phyloP scores from a whole-genome alignment of 257 asterid species.

The Penstemon barbatus region DNA sequence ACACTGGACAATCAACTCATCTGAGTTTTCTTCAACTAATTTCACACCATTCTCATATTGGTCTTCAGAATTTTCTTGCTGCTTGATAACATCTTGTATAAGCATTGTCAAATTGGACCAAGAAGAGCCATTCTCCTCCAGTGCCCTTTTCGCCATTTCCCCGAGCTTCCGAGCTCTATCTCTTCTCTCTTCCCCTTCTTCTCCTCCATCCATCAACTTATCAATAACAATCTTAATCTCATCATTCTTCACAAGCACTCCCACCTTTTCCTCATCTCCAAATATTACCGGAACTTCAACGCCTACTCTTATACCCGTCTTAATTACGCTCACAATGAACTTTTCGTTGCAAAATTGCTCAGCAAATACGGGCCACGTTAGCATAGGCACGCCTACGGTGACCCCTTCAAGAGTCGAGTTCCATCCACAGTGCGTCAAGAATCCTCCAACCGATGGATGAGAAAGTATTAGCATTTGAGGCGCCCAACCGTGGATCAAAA shows the following conservation, averaged over 20 bases:
- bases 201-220: conserved; percentile 37
- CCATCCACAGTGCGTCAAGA: conserved; percentile 53
- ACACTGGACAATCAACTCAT: too few relatives aligned
- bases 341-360: conserved; percentile 41
- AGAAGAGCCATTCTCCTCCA: conserved; percentile 34
- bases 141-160: conserved; percentile 32
- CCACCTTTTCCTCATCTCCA: conserved; percentile 30
- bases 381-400: conserved; percentile 31
- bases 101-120: conserved; percentile 26
- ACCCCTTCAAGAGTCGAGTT: conserved; percentile 41
- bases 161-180: conserved; percentile 29
- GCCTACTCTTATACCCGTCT: conserved; percentile 29
- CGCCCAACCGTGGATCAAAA: conserved; percentile 45
- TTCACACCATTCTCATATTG: conserved; percentile 8
- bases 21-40: background rate
- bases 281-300: conserved; percentile 6
- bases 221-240: conserved; percentile 22
- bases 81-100: conserved; percentile 24
- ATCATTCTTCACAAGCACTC: conserved; percentile 11
- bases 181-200: conserved; percentile 33
- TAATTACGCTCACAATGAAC: conserved; percentile 25
- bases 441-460: conserved; percentile 31
- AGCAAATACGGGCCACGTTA: conserved; percentile 37
- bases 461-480: conserved; percentile 46
- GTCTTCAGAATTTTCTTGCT: background rate